Base-by-base conservation (phyloP, 2,329 filamentous ascomycete species). In the Penicillium fuscoglaucum region DNA sequence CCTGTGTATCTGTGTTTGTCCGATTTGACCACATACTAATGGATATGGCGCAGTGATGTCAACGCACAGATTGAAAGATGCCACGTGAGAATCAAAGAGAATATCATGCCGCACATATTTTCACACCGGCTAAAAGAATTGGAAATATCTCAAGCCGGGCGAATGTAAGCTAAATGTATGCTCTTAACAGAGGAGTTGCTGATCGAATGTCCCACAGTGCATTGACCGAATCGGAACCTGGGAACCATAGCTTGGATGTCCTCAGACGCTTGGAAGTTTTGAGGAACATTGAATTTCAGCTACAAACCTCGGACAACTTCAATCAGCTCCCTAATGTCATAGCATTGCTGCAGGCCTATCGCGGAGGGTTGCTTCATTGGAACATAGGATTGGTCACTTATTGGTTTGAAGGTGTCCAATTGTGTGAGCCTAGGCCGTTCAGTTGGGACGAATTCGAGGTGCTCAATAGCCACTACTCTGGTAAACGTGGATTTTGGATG, bases 371-470 rank as follows among this genome's bases (percentile, higher is more conserved):
- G 2, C 31, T 61, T n/a, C 17, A 56, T 8, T 52, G 52, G 47
- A 39, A 43, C 9, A 4, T 13, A 40, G 43, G 52, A 2, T 12
- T 55, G 35, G 44, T 61, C 12, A 55, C 55, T 9, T 56, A 61
- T 33, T 59, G 59, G 59, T 55, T 39, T 7, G 6, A 49, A 17
- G 56, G 56, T 13, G 26, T 33, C n/a, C 51, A 52, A 52, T 29
- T 59, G 35, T 59, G 57, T 31, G 19, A 52, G 21, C 59, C 52
- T 28, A 35, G 43, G 21, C 48, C 52, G 6, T 53, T 59, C 33
- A 40, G 29, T 41, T 52, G 41, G 48, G 44, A 61, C 39, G 54
- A 60, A 35, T 55, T 50, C 6, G 52, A 59, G 19, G 39, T 46
- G 7, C n/a, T 58, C 8, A 47, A 54, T 24, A 19, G 37, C 6